These are phyloP conservation scores for Sporobolomyces phaffii DNA, from an alignment of 768 basidiomycete genomes.

Conservation along the genomic window DNA sequence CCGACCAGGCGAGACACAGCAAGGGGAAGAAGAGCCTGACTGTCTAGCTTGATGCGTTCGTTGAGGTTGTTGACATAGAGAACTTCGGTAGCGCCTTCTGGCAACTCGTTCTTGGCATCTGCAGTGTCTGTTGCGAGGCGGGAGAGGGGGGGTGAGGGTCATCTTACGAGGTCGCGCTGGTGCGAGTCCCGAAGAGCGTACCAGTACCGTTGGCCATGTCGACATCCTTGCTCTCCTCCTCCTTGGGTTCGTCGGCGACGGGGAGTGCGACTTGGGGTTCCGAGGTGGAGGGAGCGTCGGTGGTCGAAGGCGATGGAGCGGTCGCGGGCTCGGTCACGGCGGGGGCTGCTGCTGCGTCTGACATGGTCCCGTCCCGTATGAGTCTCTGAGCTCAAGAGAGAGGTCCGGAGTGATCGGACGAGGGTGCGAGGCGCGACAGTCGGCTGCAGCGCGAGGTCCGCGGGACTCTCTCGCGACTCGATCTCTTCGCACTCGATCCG, in stretches of 20 bases:
- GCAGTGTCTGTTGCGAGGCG: not conserved
- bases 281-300: slow-evolving; percentile 4
- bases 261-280: not conserved
- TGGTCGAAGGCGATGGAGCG: not conserved
- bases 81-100: slow-evolving; percentile 25
- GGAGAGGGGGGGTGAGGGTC: not conserved
- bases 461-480: too few relatives aligned
- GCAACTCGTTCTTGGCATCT: not conserved
- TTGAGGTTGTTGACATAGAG: slow-evolving; percentile 52
- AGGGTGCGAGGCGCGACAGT: too few relatives aligned
- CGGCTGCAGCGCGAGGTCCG: too few relatives aligned
- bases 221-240: slow-evolving; percentile 11
- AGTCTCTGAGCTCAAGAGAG: too few relatives aligned
- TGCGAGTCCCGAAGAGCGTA: not conserved
- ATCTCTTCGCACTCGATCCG: too few relatives aligned
- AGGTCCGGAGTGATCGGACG: too few relatives aligned
- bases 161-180: not conserved
- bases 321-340: not conserved
- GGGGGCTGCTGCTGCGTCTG: not conserved
- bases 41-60: slow-evolving; percentile 47
- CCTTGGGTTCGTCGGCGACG: not conserved
- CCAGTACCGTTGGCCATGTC: slow-evolving; percentile 13
- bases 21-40: slow-evolving; percentile 40
- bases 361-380: not conserved
- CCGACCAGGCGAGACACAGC: not conserved